These are phyloP conservation scores for Phytophthora cactorum DNA, from an alignment of 352 stramenopile genomes.

Conservation along the genomic window DNA sequence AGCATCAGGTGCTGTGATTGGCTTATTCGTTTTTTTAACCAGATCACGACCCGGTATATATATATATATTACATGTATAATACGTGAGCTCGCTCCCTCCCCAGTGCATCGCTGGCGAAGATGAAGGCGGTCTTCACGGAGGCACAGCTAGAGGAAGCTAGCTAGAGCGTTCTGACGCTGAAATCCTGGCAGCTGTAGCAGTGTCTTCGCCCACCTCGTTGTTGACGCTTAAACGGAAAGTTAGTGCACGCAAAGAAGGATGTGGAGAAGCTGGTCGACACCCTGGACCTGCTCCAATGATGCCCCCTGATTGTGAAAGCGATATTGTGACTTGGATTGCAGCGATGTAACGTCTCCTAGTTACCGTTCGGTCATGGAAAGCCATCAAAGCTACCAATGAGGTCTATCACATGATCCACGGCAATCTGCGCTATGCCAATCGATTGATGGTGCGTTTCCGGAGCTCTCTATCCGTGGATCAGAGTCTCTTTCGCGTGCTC, in stretches of 20 bases:
- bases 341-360: neutral
- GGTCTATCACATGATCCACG: no score
- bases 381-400: no score
- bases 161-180: neutral
- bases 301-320: neutral
- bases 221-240: neutral
- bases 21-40: neutral
- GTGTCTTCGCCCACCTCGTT: neutral
- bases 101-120: neutral
- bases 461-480: no score
- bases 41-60: neutral
- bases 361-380: no score
- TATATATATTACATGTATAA: neutral
- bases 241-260: neutral
- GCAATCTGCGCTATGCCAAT: no score
- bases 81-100: neutral
- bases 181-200: neutral
- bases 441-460: no score
- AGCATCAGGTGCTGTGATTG: neutral
- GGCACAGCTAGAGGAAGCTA: neutral
- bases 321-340: neutral
- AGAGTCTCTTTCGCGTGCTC: no score
- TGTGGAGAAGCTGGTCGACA: neutral
- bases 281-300: neutral
- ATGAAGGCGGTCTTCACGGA: neutral